Conservation (phyloP, 768 basidiomycete genomes). For the Butyriboletus loyo region DNA sequence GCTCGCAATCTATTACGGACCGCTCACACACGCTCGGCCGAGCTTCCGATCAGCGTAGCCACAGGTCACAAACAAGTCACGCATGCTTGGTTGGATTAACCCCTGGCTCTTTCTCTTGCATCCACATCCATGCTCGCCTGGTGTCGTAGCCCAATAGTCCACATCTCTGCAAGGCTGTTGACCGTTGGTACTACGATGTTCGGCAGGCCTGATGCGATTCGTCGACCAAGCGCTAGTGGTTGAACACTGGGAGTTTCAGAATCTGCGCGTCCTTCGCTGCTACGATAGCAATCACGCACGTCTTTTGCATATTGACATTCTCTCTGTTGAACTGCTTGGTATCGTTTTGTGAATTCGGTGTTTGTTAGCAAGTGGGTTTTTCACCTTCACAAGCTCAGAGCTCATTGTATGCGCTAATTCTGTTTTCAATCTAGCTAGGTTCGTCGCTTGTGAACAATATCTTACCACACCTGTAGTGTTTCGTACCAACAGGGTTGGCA, state of each 20-base stretch:
- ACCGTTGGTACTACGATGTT: constrained; percentile 11
- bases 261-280: neutral
- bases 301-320: too few relatives aligned
- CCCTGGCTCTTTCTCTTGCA: neutral
- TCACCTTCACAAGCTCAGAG: too few relatives aligned
- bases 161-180: constrained; percentile 10
- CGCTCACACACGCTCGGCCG: neutral
- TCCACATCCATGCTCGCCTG: neutral
- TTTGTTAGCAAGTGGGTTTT: too few relatives aligned
- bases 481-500: too few relatives aligned
- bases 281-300: too few relatives aligned
- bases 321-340: too few relatives aligned
- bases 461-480: too few relatives aligned
- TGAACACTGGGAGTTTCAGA: neutral
- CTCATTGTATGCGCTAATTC: too few relatives aligned
- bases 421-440: too few relatives aligned
- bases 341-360: too few relatives aligned
- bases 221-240: neutral
- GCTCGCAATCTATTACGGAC: too few relatives aligned
- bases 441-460: too few relatives aligned
- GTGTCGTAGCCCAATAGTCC: constrained; percentile 19
- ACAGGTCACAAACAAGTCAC: constrained; percentile 9
- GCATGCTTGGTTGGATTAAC: neutral
- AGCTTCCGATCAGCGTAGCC: neutral
- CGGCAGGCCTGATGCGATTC: neutral